phyloP scores from a whole-genome alignment of 805 yeast species.

The Nematodospora valgi region DNA sequence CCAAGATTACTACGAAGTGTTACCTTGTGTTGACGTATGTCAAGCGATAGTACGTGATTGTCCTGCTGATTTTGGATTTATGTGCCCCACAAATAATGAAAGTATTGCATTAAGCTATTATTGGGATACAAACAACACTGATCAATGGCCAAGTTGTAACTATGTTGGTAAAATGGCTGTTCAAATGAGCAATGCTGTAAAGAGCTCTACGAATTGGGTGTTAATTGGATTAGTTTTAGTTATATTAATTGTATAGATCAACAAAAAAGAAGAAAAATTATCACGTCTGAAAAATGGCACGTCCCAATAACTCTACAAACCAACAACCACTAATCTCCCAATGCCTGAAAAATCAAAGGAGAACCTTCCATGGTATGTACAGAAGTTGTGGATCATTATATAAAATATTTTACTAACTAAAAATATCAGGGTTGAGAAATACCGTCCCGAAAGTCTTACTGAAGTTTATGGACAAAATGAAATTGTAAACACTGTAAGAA shows the following conservation, averaged over 20 bases:
- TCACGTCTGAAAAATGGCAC: too few species aligned
- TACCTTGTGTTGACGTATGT: conserved; percentile 86
- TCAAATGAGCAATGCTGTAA: conserved; percentile 10
- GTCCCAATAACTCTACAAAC: not conserved
- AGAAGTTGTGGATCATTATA: too few species aligned
- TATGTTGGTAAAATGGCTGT: conserved; percentile 24
- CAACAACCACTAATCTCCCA: not conserved
- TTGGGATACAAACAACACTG: conserved; percentile 29
- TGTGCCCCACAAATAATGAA: conserved; percentile 56
- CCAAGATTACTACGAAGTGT: conserved; percentile 65
- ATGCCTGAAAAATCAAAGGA: conserved; percentile 22
- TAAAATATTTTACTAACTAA: conserved; percentile 15
- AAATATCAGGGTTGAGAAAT: conserved; percentile 76
- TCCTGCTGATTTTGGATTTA: conserved; percentile 71
- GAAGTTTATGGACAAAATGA: conserved; percentile 92
- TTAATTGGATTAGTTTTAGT: conserved; percentile 7
- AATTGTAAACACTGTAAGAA: conserved; percentile 78
- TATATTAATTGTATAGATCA: conserved; percentile 5
- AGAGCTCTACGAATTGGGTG: conserved; percentile 14
- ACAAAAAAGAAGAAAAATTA: conserved; percentile 2
- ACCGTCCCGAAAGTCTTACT: conserved; percentile 78
- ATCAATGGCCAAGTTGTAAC: conserved; percentile 33
- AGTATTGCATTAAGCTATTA: conserved; percentile 40
- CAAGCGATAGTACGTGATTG: conserved; percentile 77
- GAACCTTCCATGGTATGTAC: conserved; percentile 58